phyloP scores from a whole-genome alignment of 768 basidiomycete genomes.

The Termitomyces sp. region DNA sequence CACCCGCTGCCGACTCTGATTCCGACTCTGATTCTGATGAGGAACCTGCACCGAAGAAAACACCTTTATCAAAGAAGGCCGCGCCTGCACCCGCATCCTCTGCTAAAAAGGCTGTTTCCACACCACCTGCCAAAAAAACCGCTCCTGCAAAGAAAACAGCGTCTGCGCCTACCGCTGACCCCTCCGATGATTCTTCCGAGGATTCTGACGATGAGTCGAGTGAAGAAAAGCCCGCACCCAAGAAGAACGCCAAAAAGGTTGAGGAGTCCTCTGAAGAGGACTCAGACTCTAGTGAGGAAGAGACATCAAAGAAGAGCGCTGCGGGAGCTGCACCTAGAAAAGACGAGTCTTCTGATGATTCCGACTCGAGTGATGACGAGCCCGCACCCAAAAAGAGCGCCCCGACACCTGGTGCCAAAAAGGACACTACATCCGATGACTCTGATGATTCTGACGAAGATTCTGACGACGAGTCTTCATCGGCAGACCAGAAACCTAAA shows the following conservation, averaged over 20 bases:
- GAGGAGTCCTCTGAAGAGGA: background rate
- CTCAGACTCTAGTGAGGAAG: background rate
- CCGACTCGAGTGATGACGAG: slow-evolving; percentile 7
- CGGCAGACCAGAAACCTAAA: slow-evolving; percentile 23
- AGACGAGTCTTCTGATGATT: slow-evolving; percentile 19
- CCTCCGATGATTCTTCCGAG: slow-evolving; percentile 22
- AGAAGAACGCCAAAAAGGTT: slow-evolving; percentile 12
- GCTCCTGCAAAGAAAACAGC: slow-evolving; percentile 3
- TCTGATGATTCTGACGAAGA: background rate
- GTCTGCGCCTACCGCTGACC: slow-evolving; percentile 2
- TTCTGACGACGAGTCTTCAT: slow-evolving; percentile 16
- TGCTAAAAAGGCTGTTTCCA: background rate
- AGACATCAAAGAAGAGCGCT: slow-evolving; percentile 13
- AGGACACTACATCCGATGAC: slow-evolving; percentile 5
- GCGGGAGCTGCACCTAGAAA: slow-evolving; percentile 8
- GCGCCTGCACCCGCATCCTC: background rate
- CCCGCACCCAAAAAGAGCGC: slow-evolving; percentile 13
- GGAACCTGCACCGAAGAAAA: slow-evolving; percentile 25
- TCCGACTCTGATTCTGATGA: slow-evolving; percentile 22
- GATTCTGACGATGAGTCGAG: slow-evolving; percentile 13
- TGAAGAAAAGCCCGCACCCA: background rate
- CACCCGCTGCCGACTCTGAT: slow-evolving; percentile 28
- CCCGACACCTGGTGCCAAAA: slow-evolving; percentile 11
- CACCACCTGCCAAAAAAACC: background rate
- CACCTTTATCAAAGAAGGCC: slow-evolving; percentile 11